phyloP scores from a whole-genome alignment of 1,139 yeast genomes.

The Dujonia santamariae region DNA sequence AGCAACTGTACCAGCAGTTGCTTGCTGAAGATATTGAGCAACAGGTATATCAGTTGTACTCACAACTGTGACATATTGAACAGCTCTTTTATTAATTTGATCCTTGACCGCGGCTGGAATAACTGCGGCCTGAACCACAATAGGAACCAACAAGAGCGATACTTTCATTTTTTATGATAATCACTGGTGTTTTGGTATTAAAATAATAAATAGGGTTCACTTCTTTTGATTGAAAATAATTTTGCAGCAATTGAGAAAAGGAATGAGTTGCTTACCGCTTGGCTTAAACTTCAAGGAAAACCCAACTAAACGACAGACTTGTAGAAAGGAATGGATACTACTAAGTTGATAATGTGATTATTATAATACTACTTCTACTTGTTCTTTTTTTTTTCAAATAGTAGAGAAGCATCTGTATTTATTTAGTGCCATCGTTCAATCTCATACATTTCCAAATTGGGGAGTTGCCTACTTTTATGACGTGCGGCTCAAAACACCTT shows the following conservation, averaged over 20 bases:
- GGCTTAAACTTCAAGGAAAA: too few relatives aligned
- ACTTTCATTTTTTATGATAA: slow-evolving; percentile 12
- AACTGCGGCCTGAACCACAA: slow-evolving; percentile 10
- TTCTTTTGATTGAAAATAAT: not conserved
- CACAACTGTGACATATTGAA: slow-evolving; percentile 16
- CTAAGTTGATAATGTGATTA: not conserved
- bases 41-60: slow-evolving; percentile 13
- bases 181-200: slow-evolving; percentile 2
- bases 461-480: slow-evolving; percentile 4
- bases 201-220: not conserved
- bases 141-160: slow-evolving; percentile 10
- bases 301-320: too few relatives aligned
- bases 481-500: slow-evolving; percentile 11
- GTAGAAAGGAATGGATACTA: too few relatives aligned
- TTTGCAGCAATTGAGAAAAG: not conserved
- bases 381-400: not conserved
- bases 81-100: slow-evolving; percentile 11
- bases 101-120: not conserved
- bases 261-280: not conserved
- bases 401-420: not conserved
- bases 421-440: not conserved
- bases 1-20: slow-evolving; percentile 11
- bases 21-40: slow-evolving; percentile 7
- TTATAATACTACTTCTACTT: not conserved
- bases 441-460: slow-evolving; percentile 4